phyloP scores from a whole-genome alignment of 2,329 filamentous ascomycete genomes.

The Pseudocercospora fijiensis region DNA sequence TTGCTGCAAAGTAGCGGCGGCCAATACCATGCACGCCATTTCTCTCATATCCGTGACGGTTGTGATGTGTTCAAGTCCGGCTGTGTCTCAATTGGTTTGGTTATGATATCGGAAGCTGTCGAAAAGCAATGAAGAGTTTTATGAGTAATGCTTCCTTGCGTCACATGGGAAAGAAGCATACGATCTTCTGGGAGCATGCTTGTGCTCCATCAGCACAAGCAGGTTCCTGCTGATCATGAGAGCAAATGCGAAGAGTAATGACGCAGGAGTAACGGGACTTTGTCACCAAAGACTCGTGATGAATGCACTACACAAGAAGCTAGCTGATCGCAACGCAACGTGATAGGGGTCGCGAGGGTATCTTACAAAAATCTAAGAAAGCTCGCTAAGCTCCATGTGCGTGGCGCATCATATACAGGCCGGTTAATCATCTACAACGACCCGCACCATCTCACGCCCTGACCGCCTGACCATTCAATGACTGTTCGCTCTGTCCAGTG shows the following conservation, averaged over 20 bases:
- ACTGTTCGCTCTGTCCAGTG: neutral
- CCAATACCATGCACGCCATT: too few species aligned
- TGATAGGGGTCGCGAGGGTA: constrained; percentile 5
- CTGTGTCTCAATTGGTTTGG: too few species aligned
- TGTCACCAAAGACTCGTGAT: neutral
- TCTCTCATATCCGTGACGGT: too few species aligned
- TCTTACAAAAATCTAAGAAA: constrained; percentile 10
- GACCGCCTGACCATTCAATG: constrained; percentile 4
- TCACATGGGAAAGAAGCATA: too few species aligned
- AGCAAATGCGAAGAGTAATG: neutral
- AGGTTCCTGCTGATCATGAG: neutral
- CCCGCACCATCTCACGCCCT: neutral
- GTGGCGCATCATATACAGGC: neutral
- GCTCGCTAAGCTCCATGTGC: neutral
- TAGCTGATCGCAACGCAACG: constrained; percentile 7
- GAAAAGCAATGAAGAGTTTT: too few species aligned
- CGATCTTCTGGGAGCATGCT: too few species aligned
- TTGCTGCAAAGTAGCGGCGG: too few species aligned
- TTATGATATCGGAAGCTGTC: too few species aligned
- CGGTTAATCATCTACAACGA: constrained; percentile 8
- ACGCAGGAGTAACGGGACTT: neutral
- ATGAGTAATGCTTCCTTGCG: too few species aligned
- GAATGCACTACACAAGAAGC: constrained; percentile 10
- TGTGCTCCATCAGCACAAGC: neutral
- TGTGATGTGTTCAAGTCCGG: too few species aligned